phyloP scores from a whole-genome alignment of 1,139 yeast species.

The Taphrina betulina region DNA sequence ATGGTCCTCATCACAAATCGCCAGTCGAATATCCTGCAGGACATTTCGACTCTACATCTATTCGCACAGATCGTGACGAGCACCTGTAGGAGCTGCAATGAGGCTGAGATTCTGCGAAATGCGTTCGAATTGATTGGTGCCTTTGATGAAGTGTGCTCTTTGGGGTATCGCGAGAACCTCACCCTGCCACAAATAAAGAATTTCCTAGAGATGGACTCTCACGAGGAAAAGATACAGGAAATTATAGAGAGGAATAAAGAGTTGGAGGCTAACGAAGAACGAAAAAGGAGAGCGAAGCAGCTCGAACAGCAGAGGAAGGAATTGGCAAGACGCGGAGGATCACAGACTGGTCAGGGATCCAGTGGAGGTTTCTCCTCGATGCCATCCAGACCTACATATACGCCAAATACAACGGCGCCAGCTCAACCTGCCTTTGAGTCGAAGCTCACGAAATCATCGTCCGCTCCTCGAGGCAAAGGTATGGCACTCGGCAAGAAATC shows the following conservation, averaged over 20 bases:
- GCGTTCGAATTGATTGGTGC: constrained; percentile 89
- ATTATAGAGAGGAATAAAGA: constrained; percentile 93
- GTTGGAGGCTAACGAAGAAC: constrained; percentile 93
- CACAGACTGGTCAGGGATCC: constrained; percentile 25
- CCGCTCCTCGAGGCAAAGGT: constrained; percentile 65
- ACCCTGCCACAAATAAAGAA: constrained; percentile 80
- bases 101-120: constrained; percentile 75
- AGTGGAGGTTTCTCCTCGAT: constrained; percentile 35
- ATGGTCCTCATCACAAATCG: constrained; percentile 88
- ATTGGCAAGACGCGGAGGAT: constrained; percentile 55
- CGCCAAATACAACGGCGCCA: constrained; percentile 39
- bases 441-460: constrained; percentile 33
- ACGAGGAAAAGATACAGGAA: constrained; percentile 97
- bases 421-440: constrained; percentile 38
- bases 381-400: constrained; percentile 36
- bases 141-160: constrained; percentile 85
- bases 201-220: constrained; percentile 95
- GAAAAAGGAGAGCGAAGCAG: constrained; percentile 93
- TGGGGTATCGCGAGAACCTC: constrained; percentile 89
- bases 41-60: constrained; percentile 84
- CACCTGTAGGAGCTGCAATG: constrained; percentile 69
- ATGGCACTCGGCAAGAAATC: constrained; percentile 76
- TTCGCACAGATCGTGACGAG: constrained; percentile 80
- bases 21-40: constrained; percentile 89
- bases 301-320: constrained; percentile 76